A percentile compares a stretch with the other conserved stretches of the same genome.
Evolutionary conservation across 495 filamentous ascomycete genomes (phyloP).

Genomic region (Penicillium mononematosum): DNA sequence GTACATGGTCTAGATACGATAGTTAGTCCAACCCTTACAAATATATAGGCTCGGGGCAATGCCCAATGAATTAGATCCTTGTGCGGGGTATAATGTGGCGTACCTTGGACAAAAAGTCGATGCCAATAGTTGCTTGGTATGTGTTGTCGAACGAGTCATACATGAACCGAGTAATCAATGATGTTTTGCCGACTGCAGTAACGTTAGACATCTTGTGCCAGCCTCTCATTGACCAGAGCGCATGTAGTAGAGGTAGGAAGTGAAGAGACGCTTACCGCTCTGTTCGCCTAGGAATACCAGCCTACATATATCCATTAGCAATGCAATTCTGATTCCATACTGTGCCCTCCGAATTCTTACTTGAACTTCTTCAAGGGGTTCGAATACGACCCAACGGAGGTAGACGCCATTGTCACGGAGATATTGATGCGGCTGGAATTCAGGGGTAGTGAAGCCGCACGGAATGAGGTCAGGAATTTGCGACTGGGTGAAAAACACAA

Average conservation of each 20-base stretch:
- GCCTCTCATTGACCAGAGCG: background rate
- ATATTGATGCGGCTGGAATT: conserved; percentile 19
- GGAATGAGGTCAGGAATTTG: conserved; percentile 1
- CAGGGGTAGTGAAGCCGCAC: conserved; percentile 22
- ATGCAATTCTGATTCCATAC: background rate
- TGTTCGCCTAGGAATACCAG: conserved; percentile 97
- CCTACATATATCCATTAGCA: conserved; percentile 47
- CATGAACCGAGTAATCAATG: conserved; percentile 98
- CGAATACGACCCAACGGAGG: conserved; percentile 81
- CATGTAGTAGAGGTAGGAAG: conserved; percentile 2
- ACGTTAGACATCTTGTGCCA: conserved; percentile 14
- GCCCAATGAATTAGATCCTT: background rate
- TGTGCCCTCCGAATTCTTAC: conserved; percentile 47
- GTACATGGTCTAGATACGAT: conserved; percentile 81
- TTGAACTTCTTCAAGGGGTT: conserved; percentile 99
- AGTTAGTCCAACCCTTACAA: conserved; percentile 4
- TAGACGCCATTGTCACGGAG: conserved; percentile 52
- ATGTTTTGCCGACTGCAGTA: conserved; percentile 90
- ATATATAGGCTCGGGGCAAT: background rate
- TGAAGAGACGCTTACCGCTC: conserved; percentile 64
- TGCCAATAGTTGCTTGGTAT: conserved; percentile 99
- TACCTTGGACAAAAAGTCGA: conserved; percentile 98
- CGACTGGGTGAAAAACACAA: conserved; percentile 1
- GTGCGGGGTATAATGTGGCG: conserved; percentile 15
- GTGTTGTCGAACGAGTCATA: conserved; percentile 99